These are phyloP conservation scores for Candida odintsovae DNA, from an alignment of 805 yeast genomes.

Conservation along the genomic window DNA sequence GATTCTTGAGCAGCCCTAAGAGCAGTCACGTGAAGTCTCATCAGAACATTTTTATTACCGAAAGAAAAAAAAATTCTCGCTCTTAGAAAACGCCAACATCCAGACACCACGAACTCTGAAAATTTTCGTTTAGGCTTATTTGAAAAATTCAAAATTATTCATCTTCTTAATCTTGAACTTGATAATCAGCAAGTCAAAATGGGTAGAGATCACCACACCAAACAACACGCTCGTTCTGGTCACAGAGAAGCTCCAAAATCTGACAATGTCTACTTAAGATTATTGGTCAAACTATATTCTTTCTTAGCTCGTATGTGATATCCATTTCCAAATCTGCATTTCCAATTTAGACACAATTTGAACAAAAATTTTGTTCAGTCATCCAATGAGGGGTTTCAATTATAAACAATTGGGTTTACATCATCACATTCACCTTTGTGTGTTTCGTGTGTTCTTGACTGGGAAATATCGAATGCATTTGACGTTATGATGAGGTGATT, in stretches of 20 bases:
- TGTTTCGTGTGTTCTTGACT: neutral
- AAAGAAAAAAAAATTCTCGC: too few relatives aligned
- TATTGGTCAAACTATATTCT: constrained; percentile 96
- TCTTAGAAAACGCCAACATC: too few relatives aligned
- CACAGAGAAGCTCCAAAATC: constrained; percentile 99
- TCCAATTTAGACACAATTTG: neutral
- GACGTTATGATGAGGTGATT: neutral
- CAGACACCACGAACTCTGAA: constrained; percentile 5
- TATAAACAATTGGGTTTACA: neutral
- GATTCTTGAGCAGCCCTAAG: constrained; percentile 2
- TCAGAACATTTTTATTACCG: too few relatives aligned
- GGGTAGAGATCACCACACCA: constrained; percentile 97
- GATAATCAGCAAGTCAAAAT: constrained; percentile 35
- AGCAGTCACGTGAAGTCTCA: neutral
- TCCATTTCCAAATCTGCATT: neutral
- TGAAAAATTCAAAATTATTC: constrained; percentile 7
- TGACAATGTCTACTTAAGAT: constrained; percentile 96
- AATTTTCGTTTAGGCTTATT: neutral
- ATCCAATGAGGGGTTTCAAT: neutral
- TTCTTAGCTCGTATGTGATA: constrained; percentile 97
- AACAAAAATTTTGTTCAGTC: neutral
- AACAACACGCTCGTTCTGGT: constrained; percentile 93
- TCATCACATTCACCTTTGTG: neutral
- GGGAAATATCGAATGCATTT: neutral
- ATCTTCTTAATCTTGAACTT: constrained; percentile 1